Base-by-base conservation (phyloP, 441 rosid species). In the Erodium texanum region DNA sequence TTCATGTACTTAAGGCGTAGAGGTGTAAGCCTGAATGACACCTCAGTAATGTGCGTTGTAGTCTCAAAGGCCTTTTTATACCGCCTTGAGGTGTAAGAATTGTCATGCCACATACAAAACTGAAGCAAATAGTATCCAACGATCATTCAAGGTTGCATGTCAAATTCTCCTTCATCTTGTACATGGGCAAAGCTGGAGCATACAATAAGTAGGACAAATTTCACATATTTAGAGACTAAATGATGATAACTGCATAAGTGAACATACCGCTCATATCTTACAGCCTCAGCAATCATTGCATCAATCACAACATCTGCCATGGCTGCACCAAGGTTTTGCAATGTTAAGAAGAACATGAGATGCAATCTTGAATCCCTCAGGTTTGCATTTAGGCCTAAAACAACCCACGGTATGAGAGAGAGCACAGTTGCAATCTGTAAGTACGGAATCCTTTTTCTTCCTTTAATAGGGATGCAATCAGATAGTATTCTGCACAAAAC, bases 281-380 rank as follows among this genome's bases (percentile, higher is more conserved):
- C 92, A n/a, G 97, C 96, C 84, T 94, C 97, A 14, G 97, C 99
- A 14, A 88, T 88, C 99, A 94, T 94, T 62, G 96, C 99, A 78
- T 91, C 97, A 15, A 91, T 75, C 68, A 93, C 97, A 71, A 89
- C 97, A 85, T 93, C 96, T 43, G 96, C 95, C 96, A 91, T 89
- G 8, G 97, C 97, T 7, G 97, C 87, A 50, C 97, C 99, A 16
- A 93, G 78, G 75, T 93, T 93, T 75, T 93, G 99, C 50, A 87
- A 64, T 11, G 96, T 93, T 84, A 93, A 81, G 38, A 91, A 67
- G 75, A 83, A 70, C 62, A 75, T 85, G 66, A 91, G 85, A 74
- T 85, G 83, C 73, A 84, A 73, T 24, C 69, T 82, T 62, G 97
- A 89, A 80, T 77, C 86, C 78, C 93, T 84, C 16, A 81, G 62